A percentile compares a stretch with the other conserved stretches of the same genome.
These are phyloP conservation scores for Kodamaea ohmeri DNA, from an alignment of 1,139 yeast species.

Conservation along the genomic window DNA sequence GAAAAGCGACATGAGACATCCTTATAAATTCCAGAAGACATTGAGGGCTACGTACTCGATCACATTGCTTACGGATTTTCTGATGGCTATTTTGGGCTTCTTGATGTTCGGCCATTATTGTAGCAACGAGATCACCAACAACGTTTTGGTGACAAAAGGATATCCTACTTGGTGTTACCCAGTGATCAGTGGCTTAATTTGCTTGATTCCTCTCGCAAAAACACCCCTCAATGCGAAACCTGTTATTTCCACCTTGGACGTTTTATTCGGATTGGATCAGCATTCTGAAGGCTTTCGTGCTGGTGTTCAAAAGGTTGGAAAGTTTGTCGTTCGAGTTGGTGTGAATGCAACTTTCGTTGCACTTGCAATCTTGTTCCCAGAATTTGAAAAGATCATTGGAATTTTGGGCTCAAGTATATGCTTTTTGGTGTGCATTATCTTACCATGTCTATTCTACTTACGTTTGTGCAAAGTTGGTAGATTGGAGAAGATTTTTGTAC, in stretches of 20 bases:
- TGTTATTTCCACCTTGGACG: conserved; percentile 62
- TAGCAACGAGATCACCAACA: conserved; percentile 80
- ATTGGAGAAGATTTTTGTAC: conserved; percentile 25
- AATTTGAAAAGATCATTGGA: conserved; percentile 56
- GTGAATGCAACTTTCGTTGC: conserved; percentile 51
- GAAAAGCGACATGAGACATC: conserved; percentile 57
- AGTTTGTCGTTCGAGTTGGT: conserved; percentile 35
- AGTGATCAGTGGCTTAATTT: conserved; percentile 66
- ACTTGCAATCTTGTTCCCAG: conserved; percentile 55
- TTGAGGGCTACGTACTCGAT: conserved; percentile 45
- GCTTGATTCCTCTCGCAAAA: conserved; percentile 82
- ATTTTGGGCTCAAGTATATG: conserved; percentile 58
- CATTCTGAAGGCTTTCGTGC: background rate
- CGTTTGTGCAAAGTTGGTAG: conserved; percentile 31
- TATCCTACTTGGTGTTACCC: conserved; percentile 69
- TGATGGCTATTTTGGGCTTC: conserved; percentile 79
- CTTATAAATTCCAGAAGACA: conserved; percentile 42
- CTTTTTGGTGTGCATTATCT: conserved; percentile 52
- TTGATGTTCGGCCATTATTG: conserved; percentile 82
- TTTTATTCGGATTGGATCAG: conserved; percentile 24
- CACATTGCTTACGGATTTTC: conserved; percentile 65
- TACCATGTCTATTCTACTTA: conserved; percentile 55
- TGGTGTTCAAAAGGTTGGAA: conserved; percentile 7
- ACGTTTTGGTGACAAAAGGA: conserved; percentile 64
- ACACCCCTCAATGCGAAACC: conserved; percentile 89